Base-by-base conservation (phyloP, 2,329 filamentous ascomycete genomes). In the Stemphylium lycopersici region DNA sequence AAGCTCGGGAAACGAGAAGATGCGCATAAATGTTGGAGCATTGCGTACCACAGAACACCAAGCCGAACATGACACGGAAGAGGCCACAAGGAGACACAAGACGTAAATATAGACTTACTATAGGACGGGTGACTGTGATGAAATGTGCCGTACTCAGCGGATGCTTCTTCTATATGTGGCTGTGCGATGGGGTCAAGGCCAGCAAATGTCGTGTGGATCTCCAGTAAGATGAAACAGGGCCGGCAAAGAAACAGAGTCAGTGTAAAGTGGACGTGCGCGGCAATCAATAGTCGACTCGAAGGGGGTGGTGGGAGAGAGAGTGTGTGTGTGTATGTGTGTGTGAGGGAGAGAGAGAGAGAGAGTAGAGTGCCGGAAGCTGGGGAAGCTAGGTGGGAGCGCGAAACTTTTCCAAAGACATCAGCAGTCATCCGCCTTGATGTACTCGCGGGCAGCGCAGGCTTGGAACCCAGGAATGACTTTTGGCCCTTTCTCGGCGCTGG, bases 401-500 rank as follows among this genome's bases (percentile, higher is more conserved):
- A 63, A 61, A 63, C 52, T 45, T 56, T 56, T 45, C 38, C 41
- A 65, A 62, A 61, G 47, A 42, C 56, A 52, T 38, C 52, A 52
- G 57, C 67, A 61, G 62, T 55, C 54, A 45, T 61, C 54, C 48
- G 52, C 59, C 61, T 60, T 68, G 56, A 68, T 71, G 48, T 52
- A 50, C 48, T 53, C 47, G 51, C 53, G 32, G 40, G 38, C 41
- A 45, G 46, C 49, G 58, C 40, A 61, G 52, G 32, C 60, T 55
- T 58, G 59, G 59, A 55, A 61, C 63, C 56, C 51, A 58, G 54
- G 59, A 64, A 61, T 62, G 63, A 52, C 63, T 63, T 63, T 67
- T 58, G 61, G 66, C 41, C 61, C 56, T 61, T 65, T 68, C 64
- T 69, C 55, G 66, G 69, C 66, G 63, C 65, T 64, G 62, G 56